Evolutionary conservation across 495 filamentous ascomycete genomes (phyloP), one percentile per base, ranked within the genome.

Genomic region (Hypoxylon perforatum): DNA sequence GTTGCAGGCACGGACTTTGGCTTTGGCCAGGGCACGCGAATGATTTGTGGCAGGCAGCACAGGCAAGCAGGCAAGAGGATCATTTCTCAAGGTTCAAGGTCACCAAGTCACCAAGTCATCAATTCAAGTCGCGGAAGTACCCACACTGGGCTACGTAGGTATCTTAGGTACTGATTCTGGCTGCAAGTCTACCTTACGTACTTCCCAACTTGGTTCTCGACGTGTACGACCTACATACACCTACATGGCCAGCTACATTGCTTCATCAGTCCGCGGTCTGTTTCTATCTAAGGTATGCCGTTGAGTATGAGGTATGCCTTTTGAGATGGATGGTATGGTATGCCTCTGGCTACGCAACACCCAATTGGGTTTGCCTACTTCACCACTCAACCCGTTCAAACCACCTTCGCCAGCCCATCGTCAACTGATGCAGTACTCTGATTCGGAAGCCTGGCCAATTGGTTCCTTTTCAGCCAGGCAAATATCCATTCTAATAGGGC

Each of bases 101-200:
- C 30, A 9, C 1, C 30, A 33, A 33, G 30, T 33, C 30, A 33
- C 30, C 30, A 33, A 33, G 30, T 33, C 30, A 33, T 33, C 30
- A 33, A 33, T 9, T 33, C 55, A 68, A 63, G 65, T 68, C 65
- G 56, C 60, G 10, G 57, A 63, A 42, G 65, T 68, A 68, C 45
- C 65, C 65, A 69, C 65, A 30, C 33, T 0, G 44, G 25, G 59
- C 49, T 63, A 60, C 55, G 59, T 61, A 57, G 42, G 61, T 57
- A 61, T 38, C 56, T 65, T 61, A 69, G 61, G 66, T 69, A 61
- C 47, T 65, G 50, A 57, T 33, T 12, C 48, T 60, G 45, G 61
- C 66, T 69, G 66, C 66, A 69, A 61, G 66, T 63, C 60, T 69
- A 69, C 66, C 66, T 69, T 69, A 53, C 39, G 46, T 45, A 42